Evolutionary conservation across 208 protist species (phyloP).

Genomic region (Trichomonas tenax): DNA sequence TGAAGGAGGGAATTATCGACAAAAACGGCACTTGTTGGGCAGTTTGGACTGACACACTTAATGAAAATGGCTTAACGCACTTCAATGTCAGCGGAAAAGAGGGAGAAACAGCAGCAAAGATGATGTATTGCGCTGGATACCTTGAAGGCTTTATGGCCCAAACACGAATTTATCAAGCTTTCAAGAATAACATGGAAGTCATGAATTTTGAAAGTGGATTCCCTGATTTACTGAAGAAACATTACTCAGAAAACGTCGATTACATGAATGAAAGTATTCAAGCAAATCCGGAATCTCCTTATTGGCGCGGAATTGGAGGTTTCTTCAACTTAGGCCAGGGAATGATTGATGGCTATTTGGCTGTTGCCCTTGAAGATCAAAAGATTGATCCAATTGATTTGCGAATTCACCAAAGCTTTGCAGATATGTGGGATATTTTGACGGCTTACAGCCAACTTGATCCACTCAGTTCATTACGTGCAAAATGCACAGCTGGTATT

Average conservation of each 20-base stretch:
- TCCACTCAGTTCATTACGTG: not conserved
- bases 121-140: not conserved
- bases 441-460: not conserved
- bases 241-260: not conserved
- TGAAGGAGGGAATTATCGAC: not conserved
- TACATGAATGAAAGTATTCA: not conserved
- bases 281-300: not conserved
- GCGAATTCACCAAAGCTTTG: not conserved
- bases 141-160: not conserved
- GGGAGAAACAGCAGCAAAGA: not conserved
- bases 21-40: not conserved
- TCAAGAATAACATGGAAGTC: not conserved
- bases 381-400: not conserved
- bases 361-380: not conserved
- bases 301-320: not conserved
- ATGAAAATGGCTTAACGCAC: not conserved
- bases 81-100: not conserved
- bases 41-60: not conserved
- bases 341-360: not conserved
- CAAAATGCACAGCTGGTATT: not conserved
- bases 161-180: not conserved
- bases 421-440: not conserved
- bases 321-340: not conserved
- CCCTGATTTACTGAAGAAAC: not conserved
- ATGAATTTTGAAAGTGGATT: not conserved